These are phyloP conservation scores for Yamadazyma sp. DNA, from an alignment of 805 yeast genomes.

Conservation along the genomic window DNA sequence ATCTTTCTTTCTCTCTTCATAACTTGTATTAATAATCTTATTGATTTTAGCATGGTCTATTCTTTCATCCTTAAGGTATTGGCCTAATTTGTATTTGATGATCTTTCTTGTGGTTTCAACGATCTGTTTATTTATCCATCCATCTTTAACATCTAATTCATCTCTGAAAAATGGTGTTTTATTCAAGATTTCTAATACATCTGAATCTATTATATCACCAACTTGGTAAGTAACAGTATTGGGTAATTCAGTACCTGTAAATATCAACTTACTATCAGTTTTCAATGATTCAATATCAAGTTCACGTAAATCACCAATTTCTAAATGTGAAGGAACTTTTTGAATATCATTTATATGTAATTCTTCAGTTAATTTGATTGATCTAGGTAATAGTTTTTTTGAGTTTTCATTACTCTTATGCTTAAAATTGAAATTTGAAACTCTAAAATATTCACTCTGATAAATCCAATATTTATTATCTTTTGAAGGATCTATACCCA, in stretches of 20 bases:
- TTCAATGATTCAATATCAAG: slow-evolving; percentile 12
- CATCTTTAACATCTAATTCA: slow-evolving; percentile 50
- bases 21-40: slow-evolving; percentile 41
- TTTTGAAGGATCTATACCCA: slow-evolving; percentile 73
- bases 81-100: slow-evolving; percentile 67
- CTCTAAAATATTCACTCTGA: slow-evolving; percentile 84
- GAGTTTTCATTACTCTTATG: slow-evolving; percentile 2
- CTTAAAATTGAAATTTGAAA: slow-evolving; percentile 24
- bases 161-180: slow-evolving; percentile 33
- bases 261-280: slow-evolving; percentile 45
- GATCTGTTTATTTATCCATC: slow-evolving; percentile 72
- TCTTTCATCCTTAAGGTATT: slow-evolving; percentile 51
- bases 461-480: slow-evolving; percentile 55
- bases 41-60: slow-evolving; percentile 41
- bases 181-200: slow-evolving; percentile 37
- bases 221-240: slow-evolving; percentile 70
- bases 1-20: slow-evolving; percentile 12
- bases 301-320: not conserved
- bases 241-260: slow-evolving; percentile 72
- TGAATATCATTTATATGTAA: not conserved
- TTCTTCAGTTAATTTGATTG: slow-evolving; percentile 15
- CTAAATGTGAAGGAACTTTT: too few relatives aligned
- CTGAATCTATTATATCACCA: slow-evolving; percentile 72
- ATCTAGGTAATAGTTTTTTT: slow-evolving; percentile 24
- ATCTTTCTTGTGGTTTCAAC: slow-evolving; percentile 65